Base-by-base conservation (phyloP, 2,329 filamentous ascomycete genomes). In the Curvularia eragrostidis region DNA sequence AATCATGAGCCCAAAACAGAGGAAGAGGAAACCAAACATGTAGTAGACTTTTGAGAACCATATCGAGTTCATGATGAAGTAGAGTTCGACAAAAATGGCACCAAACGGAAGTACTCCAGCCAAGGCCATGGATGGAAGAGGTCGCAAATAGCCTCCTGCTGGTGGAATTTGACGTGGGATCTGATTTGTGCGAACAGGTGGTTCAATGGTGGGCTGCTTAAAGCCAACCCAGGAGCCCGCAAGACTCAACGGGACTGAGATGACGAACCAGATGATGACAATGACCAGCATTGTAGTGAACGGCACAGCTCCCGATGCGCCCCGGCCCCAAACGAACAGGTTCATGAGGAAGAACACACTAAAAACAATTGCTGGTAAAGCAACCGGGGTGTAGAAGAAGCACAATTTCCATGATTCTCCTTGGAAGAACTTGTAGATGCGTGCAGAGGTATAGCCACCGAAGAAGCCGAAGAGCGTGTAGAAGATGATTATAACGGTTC, bases 11-110 rank as follows among this genome's bases (percentile, higher is more conserved):
- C 91, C 93, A 73, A 97, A 99, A 83, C 93, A 97, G 55, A 99
- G 85, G 83, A 99, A 99, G 34, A 99, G 82, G 84, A 99, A 99
- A 21, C 95, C 95, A 71, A 99, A 99, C 95, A 99, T 99, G 85
- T 99, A 99, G 84, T 99, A 99, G 66, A 99, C 95, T 79, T 95
- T 92, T 82, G 89, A 94, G 79, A 96, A 97, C 95, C 95, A 99
- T 75, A 99, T 94, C 24, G 91, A 96, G 80, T 89, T 96, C 91
- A 99, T 96, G 82, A 99, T 97, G 79, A 98, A 98, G 84, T 97
- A 98, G 2, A 99, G 87, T 80, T 99, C 95, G 46, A 98, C 93
- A 66, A 98, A 97, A 74, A 99, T 98, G 61, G 95, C 94, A 46
- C 91, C 93, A 71, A 99, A 99, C 0, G 95, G 95, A 24, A 98